Evolutionary conservation across 164 flowering plant genomes (phyloP).

Genomic region (Sextonia rubra): DNA sequence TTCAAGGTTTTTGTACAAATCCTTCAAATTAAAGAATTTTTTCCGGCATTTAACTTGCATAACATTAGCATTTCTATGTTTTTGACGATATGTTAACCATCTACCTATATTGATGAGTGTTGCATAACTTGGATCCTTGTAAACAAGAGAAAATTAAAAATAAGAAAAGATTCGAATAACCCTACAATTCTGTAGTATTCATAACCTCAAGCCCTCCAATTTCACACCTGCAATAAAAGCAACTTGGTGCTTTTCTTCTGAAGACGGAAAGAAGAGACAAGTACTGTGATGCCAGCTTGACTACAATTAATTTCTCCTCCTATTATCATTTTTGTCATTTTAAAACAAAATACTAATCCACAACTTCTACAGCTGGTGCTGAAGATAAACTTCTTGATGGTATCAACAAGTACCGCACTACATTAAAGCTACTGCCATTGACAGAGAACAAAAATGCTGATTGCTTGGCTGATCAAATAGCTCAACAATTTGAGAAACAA

Average conservation of each 20-base stretch:
- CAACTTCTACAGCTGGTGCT: conserved; percentile 40
- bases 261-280: no score
- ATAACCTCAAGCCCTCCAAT: no score
- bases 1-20: no score
- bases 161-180: no score
- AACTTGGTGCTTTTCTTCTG: no score
- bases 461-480: conserved; percentile 71
- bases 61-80: background rate
- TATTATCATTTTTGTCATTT: background rate
- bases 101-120: background rate
- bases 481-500: conserved; percentile 41
- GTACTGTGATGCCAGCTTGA: background rate
- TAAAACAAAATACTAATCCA: background rate
- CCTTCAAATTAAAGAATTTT: no score
- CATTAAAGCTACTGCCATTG: conserved; percentile 44
- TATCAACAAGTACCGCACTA: conserved; percentile 55
- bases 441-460: conserved; percentile 58
- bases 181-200: background rate
- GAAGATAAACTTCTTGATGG: conserved; percentile 63
- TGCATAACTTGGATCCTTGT: background rate
- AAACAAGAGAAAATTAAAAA: no score
- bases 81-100: background rate
- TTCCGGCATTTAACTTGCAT: background rate
- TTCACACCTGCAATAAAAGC: background rate
- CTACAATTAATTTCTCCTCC: background rate